Base-by-base conservation (phyloP, 768 basidiomycete genomes). In the Neoboletus brunneissimus region DNA sequence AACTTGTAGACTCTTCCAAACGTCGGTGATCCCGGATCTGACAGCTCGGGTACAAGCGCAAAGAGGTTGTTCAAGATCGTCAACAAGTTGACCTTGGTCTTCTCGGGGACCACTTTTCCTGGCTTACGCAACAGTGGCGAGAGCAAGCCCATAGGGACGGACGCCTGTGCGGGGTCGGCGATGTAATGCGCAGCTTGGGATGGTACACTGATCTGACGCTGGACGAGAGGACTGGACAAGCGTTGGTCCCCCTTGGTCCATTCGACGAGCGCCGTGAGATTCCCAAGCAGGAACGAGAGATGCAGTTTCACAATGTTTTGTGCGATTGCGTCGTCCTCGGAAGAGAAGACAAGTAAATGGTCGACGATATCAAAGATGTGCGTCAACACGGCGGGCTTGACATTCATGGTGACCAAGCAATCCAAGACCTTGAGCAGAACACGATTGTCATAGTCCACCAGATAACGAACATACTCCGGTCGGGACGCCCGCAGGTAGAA, bases 311-410 rank as follows among this genome's bases (percentile, higher is more conserved):
- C 72, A 31, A 91, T 76, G 23, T 62, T 60, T 27, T 81, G 79
- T 2, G 79, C 76, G 29, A 87, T 75, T 13, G 64, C 65, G 29
- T 73, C 74, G 40, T 87, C 81, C 5, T 78, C 77, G 2, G 77
- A 70, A 2, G 88, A 81, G 29, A 81, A 75, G 4, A 68, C 77
- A 48, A 91, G 75, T 0, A 98, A 70, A 34, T 78, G 79, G 42
- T 94, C 91, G 47, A 94, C 78, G 55, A 96, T 85, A 66, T 98
- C 95, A 61, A 96, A 88, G 5, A 98, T 80, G 51, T 84, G 83
- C 16, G 80, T 80, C 42, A 96, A 76, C 15, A 98, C 95, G n/a
- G n/a, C n/a, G n/a, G n/a, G n/a, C n/a, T n/a, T n/a, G n/a, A n/a
- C n/a, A n/a, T n/a, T n/a, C n/a, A n/a, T n/a, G n/a, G n/a, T n/a